Base-by-base conservation (phyloP, 129 eudicot genomes). In the Lonicera japonica region DNA sequence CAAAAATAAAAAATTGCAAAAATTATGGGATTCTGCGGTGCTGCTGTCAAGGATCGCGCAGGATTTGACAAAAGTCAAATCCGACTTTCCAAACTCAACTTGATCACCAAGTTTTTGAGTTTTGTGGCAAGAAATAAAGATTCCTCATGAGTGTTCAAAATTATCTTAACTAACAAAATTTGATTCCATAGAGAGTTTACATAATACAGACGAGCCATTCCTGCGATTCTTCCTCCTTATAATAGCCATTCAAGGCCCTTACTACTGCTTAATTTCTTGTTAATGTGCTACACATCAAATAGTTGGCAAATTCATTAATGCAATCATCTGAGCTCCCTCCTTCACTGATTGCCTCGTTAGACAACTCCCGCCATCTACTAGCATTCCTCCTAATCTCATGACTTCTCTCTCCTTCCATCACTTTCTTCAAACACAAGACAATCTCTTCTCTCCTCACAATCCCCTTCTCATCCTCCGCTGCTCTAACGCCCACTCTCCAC, bases 241-340 rank as follows among this genome's bases (percentile, higher is more conserved):
- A 14, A 43, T 43, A 14, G 50, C 50, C 50, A 43, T 43, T 43
- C 16, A 43, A 43, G 14, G 13, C 13, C 50, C 16, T 43, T 43
- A 4, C 50, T 11, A 2, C 50, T 43, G 16, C 50, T n/a, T n/a
- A n/a, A n/a, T 43, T 43, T 43, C 13, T 43, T 43, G 50, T 10
- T 8, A 43, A 1, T n/a, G 36, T 29, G 36, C 36, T 14, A 10
- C 50, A 3, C 8, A 1, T 43, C 50, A 43, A 43, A 43, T 43
- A 11, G 50, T 43, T 4, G 50, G 82, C 81, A 60, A 86, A 80
- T 43, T 86, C 86, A 59, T 83, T 64, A 56, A 83, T 80, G 53
- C 60, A 54, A 62, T 61, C 74, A 29, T 86, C 87, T 0, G 90
- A 82, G 66, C 76, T 77, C n/a, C 95, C 90, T 23, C 87, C 87